These are phyloP conservation scores for Panaeolus cyanescens DNA, from an alignment of 768 basidiomycete genomes.

Conservation along the genomic window DNA sequence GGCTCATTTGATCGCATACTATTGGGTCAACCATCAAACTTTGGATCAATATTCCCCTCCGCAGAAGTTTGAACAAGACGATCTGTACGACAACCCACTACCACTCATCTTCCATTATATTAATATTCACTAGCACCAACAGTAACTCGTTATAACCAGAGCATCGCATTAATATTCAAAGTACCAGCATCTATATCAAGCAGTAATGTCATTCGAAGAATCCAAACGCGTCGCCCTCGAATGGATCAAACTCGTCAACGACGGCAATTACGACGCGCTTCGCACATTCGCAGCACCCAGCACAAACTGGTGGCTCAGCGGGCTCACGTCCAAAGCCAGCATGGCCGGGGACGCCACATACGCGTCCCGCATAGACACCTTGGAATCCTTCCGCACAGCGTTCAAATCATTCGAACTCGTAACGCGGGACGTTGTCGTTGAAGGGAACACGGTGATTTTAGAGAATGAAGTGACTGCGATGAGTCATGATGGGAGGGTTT, in stretches of 20 bases:
- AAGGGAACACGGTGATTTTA: neutral
- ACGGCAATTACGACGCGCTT: constrained; percentile 1
- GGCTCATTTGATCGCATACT: no score
- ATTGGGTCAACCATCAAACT: no score
- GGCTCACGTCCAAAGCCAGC: neutral
- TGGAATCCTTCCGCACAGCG: neutral
- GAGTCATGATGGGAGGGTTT: neutral
- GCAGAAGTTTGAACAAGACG: no score
- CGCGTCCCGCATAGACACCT: neutral
- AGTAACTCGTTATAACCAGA: neutral
- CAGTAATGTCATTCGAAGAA: neutral
- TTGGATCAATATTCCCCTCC: no score
- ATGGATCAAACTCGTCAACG: constrained; percentile 6
- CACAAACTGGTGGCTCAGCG: constrained; percentile 10
- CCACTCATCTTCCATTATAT: no score
- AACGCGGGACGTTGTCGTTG: neutral
- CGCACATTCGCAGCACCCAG: constrained; percentile 5
- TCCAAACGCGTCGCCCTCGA: constrained; percentile 5
- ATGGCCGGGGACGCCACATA: neutral
- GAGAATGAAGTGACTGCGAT: neutral
- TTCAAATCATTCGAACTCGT: neutral
- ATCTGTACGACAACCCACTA: no score
- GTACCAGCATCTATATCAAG: no score
- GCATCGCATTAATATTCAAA: neutral
- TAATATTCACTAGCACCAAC: no score